Percentiles rank a stretch among this genome's conserved stretches.
Evolutionary conservation across 371 early-diverging fungal genomes (phyloP).

Genomic region (Rhizopus microsporus): DNA sequence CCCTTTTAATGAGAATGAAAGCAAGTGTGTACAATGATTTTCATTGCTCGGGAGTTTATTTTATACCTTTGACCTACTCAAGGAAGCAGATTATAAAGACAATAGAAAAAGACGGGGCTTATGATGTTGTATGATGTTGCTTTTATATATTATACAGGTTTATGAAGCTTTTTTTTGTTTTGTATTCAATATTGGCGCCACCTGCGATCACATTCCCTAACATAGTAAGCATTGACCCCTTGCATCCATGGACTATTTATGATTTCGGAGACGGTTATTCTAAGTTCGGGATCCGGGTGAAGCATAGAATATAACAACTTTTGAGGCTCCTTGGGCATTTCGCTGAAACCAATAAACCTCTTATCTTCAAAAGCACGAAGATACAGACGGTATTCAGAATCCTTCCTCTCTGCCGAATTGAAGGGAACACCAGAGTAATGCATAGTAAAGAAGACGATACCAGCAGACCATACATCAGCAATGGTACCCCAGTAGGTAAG

Average conservation of each 20-base stretch:
- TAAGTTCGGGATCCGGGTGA: conserved; percentile 71
- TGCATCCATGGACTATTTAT: conserved; percentile 70
- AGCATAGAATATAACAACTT: conserved; percentile 74
- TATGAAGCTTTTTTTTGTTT: too few species aligned
- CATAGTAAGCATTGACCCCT: conserved; percentile 40
- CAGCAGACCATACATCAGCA: conserved; percentile 83
- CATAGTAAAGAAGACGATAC: conserved; percentile 80
- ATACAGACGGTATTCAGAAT: conserved; percentile 66
- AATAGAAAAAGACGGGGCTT: too few species aligned
- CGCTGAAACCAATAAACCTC: conserved; percentile 60
- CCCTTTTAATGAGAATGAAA: too few species aligned
- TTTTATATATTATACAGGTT: too few species aligned
- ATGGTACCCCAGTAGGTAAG: conserved; percentile 73
- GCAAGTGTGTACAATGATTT: too few species aligned
- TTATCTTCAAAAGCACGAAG: conserved; percentile 48
- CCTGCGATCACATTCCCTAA: not conserved
- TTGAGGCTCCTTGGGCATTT: conserved; percentile 52
- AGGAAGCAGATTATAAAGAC: too few species aligned
- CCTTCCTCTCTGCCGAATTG: conserved; percentile 51
- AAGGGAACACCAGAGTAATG: conserved; percentile 71
- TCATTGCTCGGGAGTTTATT: too few species aligned
- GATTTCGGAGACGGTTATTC: conserved; percentile 62
- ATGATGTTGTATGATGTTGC: too few species aligned
- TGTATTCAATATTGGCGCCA: too few species aligned
- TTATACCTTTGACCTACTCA: too few species aligned